These are phyloP conservation scores for Raphanus raphanistrum DNA, from an alignment of 345 rosid genomes.

Conservation along the genomic window DNA sequence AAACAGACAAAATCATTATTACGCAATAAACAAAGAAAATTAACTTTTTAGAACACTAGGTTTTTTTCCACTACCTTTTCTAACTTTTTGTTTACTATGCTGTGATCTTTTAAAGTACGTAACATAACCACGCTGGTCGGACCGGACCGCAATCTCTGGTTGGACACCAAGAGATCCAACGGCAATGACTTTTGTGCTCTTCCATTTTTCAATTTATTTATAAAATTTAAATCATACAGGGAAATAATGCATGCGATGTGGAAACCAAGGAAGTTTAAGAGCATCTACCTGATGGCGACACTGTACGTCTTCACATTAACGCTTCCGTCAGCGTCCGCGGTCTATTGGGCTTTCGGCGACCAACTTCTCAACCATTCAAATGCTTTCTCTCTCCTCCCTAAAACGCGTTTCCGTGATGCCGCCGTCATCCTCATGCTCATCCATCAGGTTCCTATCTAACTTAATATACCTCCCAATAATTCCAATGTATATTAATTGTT, in stretches of 20 bases:
- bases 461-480: slow-evolving; percentile 13
- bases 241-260: slow-evolving; percentile 99
- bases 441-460: slow-evolving; percentile 66
- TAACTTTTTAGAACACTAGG: slow-evolving; percentile 9
- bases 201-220: neutral
- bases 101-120: neutral
- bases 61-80: neutral
- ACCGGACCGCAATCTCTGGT: slow-evolving; percentile 14
- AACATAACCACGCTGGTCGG: slow-evolving; percentile 23
- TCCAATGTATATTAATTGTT: slow-evolving; percentile 4
- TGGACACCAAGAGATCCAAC: slow-evolving; percentile 16
- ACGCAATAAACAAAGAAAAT: slow-evolving; percentile 14
- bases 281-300: slow-evolving; percentile 84
- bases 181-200: slow-evolving; percentile 9
- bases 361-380: slow-evolving; percentile 82
- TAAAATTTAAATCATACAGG: slow-evolving; percentile 40
- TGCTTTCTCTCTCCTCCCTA: slow-evolving; percentile 93
- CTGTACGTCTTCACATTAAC: slow-evolving; percentile 94
- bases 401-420: slow-evolving; percentile 68
- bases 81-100: neutral
- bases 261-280: slow-evolving; percentile 97
- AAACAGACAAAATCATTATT: slow-evolving; percentile 36
- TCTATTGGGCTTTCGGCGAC: slow-evolving; percentile 98
- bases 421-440: slow-evolving; percentile 96
- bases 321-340: slow-evolving; percentile 86